phyloP scores from a whole-genome alignment of 352 stramenopile species.

The Pythium utonaiense region DNA sequence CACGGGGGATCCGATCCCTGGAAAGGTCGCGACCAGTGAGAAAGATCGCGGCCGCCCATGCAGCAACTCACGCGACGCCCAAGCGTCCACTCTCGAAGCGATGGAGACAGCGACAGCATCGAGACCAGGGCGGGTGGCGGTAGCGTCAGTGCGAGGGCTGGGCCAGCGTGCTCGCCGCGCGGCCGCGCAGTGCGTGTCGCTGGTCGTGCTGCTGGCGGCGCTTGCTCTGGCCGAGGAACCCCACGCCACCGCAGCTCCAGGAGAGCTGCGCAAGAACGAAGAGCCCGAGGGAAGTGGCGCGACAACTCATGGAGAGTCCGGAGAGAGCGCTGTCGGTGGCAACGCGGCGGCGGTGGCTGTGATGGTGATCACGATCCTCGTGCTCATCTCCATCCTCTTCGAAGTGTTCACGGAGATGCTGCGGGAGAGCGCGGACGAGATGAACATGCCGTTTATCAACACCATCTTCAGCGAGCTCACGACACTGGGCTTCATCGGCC shows the following conservation, averaged over 20 bases:
- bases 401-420: constrained; percentile 23
- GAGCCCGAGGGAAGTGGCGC: background rate
- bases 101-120: background rate
- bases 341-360: constrained; percentile 33
- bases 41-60: constrained; percentile 9
- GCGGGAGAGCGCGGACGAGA: constrained; percentile 22
- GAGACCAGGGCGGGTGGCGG: background rate
- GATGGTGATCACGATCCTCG: constrained; percentile 67
- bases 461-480: constrained; percentile 27
- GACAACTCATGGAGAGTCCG: background rate
- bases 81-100: background rate
- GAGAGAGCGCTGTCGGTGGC: background rate
- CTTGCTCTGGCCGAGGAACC: constrained; percentile 18
- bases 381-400: constrained; percentile 39
- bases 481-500: constrained; percentile 19
- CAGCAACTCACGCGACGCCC: background rate
- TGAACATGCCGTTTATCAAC: constrained; percentile 30
- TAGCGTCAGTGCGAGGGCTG: background rate
- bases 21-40: background rate
- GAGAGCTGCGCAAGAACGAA: background rate
- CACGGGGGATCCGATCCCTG: background rate
- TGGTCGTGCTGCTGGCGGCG: constrained; percentile 21
- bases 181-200: constrained; percentile 4
- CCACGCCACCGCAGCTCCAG: background rate
- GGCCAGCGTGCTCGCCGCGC: constrained; percentile 1